Conservation (phyloP, 192 early-diverging fungal species). For the Backusella tuberculispora region DNA sequence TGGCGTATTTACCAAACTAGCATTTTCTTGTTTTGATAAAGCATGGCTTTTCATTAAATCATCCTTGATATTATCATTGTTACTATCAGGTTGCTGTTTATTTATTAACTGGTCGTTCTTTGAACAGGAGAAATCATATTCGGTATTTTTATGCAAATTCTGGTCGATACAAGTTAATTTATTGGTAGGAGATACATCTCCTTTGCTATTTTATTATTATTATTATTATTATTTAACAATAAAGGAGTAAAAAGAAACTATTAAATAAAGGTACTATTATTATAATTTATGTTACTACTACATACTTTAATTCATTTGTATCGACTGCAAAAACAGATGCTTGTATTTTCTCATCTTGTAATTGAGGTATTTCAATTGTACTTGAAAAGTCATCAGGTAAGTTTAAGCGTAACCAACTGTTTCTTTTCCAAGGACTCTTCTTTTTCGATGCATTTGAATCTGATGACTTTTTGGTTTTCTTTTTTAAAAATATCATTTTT, state of each 20-base stretch:
- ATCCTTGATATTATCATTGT: neutral
- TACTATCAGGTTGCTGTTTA: neutral
- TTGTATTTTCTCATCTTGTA: neutral
- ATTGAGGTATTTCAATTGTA: conserved; percentile 2
- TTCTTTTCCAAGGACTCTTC: conserved; percentile 11
- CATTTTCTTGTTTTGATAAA: neutral
- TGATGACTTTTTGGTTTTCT: conserved; percentile 3
- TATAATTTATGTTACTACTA: no score
- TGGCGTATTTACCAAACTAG: neutral
- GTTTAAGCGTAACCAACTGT: conserved; percentile 6
- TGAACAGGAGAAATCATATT: conserved; percentile 4
- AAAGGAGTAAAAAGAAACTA: neutral
- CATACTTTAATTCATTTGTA: conserved; percentile 3
- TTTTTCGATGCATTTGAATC: neutral
- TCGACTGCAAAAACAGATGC: neutral
- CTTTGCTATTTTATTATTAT: conserved; percentile 2
- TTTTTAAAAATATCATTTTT: conserved; percentile 15
- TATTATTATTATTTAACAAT: neutral
- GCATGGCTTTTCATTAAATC: no score
- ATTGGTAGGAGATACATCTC: neutral
- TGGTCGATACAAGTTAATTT: neutral
- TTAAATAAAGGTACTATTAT: neutral
- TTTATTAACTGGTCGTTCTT: conserved; percentile 5
- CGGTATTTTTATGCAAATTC: neutral
- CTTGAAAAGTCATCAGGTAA: neutral